phyloP scores from a whole-genome alignment of 2,329 filamentous ascomycete genomes.

The Diaporthe sp. region DNA sequence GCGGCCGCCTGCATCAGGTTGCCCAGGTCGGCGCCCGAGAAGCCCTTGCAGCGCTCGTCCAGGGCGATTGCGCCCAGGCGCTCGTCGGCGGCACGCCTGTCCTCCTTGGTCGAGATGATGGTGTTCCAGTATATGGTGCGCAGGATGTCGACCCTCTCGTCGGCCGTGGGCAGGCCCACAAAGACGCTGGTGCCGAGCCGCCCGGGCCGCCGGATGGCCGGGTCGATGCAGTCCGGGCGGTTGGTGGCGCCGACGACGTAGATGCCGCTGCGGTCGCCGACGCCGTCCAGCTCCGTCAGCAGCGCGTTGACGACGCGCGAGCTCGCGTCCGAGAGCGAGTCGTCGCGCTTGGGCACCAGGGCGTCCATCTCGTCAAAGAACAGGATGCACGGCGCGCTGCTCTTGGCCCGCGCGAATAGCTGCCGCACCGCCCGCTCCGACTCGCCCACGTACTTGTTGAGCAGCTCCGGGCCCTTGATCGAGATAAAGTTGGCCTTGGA shows the following conservation, averaged over 20 bases:
- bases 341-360: slow-evolving; percentile 86
- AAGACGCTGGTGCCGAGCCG: slow-evolving; percentile 90
- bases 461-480: slow-evolving; percentile 93
- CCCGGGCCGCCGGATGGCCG: slow-evolving; percentile 92
- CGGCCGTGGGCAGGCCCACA: slow-evolving; percentile 84
- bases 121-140: slow-evolving; percentile 72
- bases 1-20: slow-evolving; percentile 62
- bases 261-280: slow-evolving; percentile 84
- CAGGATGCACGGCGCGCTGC: slow-evolving; percentile 90
- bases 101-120: slow-evolving; percentile 61
- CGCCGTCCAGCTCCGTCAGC: slow-evolving; percentile 92
- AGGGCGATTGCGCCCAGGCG: slow-evolving; percentile 74
- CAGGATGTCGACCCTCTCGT: slow-evolving; percentile 87
- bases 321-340: slow-evolving; percentile 79
- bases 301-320: slow-evolving; percentile 94
- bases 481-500: slow-evolving; percentile 98
- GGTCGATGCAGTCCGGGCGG: slow-evolving; percentile 94
- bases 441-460: slow-evolving; percentile 98
- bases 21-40: slow-evolving; percentile 77
- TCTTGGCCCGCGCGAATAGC: slow-evolving; percentile 89
- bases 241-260: slow-evolving; percentile 97
- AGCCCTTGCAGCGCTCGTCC: slow-evolving; percentile 78
- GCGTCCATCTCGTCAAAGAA: slow-evolving; percentile 99
- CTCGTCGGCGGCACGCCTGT: background rate
- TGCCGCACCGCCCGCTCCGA: slow-evolving; percentile 93